Base-by-base conservation (phyloP, 2,329 filamentous ascomycete genomes). In the Penicillium sclerotigenum region DNA sequence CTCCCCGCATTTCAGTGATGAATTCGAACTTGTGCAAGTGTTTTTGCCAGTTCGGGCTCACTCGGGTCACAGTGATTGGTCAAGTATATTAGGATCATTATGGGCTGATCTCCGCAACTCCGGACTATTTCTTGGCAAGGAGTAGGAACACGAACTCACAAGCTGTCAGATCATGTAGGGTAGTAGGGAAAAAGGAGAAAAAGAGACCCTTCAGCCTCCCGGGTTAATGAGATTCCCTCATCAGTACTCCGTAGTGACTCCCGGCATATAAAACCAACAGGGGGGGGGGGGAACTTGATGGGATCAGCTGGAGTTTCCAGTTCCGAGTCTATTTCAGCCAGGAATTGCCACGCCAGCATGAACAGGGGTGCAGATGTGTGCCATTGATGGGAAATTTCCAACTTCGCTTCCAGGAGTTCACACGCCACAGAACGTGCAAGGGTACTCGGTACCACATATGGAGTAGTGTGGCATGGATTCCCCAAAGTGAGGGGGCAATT, bases 1-100 rank as follows among this genome's bases (percentile, higher is more conserved):
- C 38, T 56, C 62, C 62, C 63, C 63, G 63, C 63, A 65, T 64
- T 64, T 59, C 31, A 11, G 49, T 29, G 51, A 47, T 49, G 26
- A 34, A 41, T 38, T 36, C 14, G 22, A 28, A 18, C 40, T 11
- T 43, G 18, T 47, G n/a, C 5, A 14, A 16, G 46, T 34, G 13
- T 20, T 50, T 20, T 26, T 26, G n/a, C 43, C 13, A 14, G 37
- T 24, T 8, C 20, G 14, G 37, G 45, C 37, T 43, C 14, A 20
- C 4, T 41, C 18, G 28, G 33, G 20, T 38, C 5, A 20, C 0
- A 37, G 20, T 51, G 47, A 50, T 50, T 55, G 34, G 36, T 49
- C 18, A 4, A n/a, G 14, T 7, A 16, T 20, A 4, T 37, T 18
- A 6, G 28, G 36, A 50, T 6, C n/a, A 41, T 24, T 14, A 22